Percentiles rank a stretch among this genome's conserved stretches.
These are phyloP conservation scores for Phytophthora meadii DNA, from an alignment of 352 stramenopile species.

Conservation along the genomic window DNA sequence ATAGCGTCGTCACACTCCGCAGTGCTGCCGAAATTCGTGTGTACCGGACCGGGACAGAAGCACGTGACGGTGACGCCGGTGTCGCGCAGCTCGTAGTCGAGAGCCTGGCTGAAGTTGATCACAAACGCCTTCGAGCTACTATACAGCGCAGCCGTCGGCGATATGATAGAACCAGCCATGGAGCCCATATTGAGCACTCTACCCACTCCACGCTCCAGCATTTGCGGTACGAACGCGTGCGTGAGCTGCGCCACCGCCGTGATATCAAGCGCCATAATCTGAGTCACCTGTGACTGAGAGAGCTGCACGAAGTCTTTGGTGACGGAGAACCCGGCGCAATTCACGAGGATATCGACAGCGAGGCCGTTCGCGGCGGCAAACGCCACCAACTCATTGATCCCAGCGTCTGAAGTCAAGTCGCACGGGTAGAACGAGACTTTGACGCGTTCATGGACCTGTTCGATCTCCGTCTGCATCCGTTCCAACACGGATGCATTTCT, in stretches of 20 bases:
- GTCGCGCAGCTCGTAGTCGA: slow-evolving; percentile 76
- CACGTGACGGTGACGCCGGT: slow-evolving; percentile 72
- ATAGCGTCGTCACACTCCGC: slow-evolving; percentile 50
- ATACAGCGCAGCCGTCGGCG: slow-evolving; percentile 69
- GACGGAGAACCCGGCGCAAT: slow-evolving; percentile 65
- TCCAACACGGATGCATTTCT: slow-evolving; percentile 55
- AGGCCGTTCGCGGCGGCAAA: slow-evolving; percentile 55
- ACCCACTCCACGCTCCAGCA: slow-evolving; percentile 69
- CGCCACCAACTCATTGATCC: slow-evolving; percentile 44
- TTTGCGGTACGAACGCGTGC: slow-evolving; percentile 64
- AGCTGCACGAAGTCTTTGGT: slow-evolving; percentile 46
- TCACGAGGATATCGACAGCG: slow-evolving; percentile 78
- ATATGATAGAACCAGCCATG: slow-evolving; percentile 55
- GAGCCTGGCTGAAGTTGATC: slow-evolving; percentile 67
- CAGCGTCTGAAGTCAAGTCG: slow-evolving; percentile 50
- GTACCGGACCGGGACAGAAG: slow-evolving; percentile 63
- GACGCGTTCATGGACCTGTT: slow-evolving; percentile 45
- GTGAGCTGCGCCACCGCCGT: slow-evolving; percentile 57
- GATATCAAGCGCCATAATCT: slow-evolving; percentile 72
- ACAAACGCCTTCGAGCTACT: slow-evolving; percentile 75
- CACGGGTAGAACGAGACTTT: slow-evolving; percentile 49
- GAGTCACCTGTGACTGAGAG: slow-evolving; percentile 39
- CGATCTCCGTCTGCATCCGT: slow-evolving; percentile 61
- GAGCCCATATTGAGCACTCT: slow-evolving; percentile 83
- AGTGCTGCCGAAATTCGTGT: slow-evolving; percentile 69